Conservation (phyloP, 2,329 filamentous ascomycete species). For the Mycocentrospora acerina region DNA sequence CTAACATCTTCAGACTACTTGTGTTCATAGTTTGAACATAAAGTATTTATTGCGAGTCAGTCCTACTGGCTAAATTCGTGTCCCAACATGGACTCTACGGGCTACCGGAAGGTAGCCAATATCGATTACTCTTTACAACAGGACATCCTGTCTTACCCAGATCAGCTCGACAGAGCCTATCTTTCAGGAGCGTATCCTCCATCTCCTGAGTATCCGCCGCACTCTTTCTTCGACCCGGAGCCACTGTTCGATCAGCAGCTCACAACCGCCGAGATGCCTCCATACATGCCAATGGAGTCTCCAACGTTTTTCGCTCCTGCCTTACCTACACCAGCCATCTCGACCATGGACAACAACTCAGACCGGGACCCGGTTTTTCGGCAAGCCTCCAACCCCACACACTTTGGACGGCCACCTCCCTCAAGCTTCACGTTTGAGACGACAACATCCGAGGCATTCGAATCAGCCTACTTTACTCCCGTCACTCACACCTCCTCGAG, state of each 20-base stretch:
- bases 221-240: conserved; percentile 31
- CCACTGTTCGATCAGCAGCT: conserved; percentile 28
- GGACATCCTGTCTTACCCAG: conserved; percentile 23
- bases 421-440: conserved; percentile 21
- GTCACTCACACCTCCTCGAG: conserved; percentile 22
- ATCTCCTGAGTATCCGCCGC: conserved; percentile 26
- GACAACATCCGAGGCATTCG: conserved; percentile 12
- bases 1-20: neutral
- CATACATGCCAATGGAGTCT: conserved; percentile 17
- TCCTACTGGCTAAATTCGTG: conserved; percentile 5
- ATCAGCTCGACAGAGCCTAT: conserved; percentile 28
- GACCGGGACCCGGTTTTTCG: conserved; percentile 11
- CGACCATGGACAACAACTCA: conserved; percentile 11
- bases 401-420: conserved; percentile 22
- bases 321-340: conserved; percentile 15
- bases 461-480: conserved; percentile 20
- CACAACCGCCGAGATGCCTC: conserved; percentile 22
- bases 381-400: conserved; percentile 19
- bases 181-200: conserved; percentile 23
- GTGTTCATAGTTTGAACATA: conserved; percentile 7
- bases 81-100: conserved; percentile 25
- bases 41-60: conserved; percentile 8
- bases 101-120: conserved; percentile 25
- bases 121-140: conserved; percentile 26
- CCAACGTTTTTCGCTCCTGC: conserved; percentile 16